phyloP scores from a whole-genome alignment of 768 basidiomycete species.

The Rhodotorula graminis region DNA sequence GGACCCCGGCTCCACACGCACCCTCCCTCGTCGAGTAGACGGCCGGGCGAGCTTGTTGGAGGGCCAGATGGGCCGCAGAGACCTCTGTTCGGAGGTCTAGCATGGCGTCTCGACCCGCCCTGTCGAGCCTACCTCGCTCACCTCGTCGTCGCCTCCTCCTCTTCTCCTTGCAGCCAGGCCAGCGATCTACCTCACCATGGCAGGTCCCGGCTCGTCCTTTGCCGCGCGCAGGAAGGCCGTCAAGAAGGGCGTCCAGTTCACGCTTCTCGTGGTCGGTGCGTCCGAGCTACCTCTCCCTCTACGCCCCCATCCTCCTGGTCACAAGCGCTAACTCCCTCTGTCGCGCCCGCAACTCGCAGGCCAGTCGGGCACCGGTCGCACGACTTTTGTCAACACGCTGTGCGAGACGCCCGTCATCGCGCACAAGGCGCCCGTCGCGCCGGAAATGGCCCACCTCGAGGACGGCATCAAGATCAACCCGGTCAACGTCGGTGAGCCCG shows the following conservation, averaged over 20 bases:
- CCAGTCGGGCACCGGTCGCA: conserved; percentile 77
- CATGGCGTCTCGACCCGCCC: too few species aligned
- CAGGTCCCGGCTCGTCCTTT: not conserved
- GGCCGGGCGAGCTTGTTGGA: too few species aligned
- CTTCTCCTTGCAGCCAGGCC: not conserved
- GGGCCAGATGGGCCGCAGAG: too few species aligned
- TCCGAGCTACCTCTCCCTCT: conserved; percentile 31
- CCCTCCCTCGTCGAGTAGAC: too few species aligned
- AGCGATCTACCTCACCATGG: not conserved
- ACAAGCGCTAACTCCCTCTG: too few species aligned
- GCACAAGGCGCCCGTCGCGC: conserved; percentile 79
- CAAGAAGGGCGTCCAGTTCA: conserved; percentile 98
- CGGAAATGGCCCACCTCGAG: conserved; percentile 86
- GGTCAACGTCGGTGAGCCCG: conserved; percentile 69
- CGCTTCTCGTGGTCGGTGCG: conserved; percentile 94
- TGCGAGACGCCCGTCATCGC: conserved; percentile 77
- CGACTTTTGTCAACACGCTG: conserved; percentile 98
- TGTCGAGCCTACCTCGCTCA: not conserved
- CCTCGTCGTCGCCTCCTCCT: not conserved
- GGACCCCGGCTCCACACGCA: too few species aligned
- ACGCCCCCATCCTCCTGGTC: too few species aligned
- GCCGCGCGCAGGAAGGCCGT: conserved; percentile 57
- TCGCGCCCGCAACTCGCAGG: conserved; percentile 52
- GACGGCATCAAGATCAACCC: conserved; percentile 93
- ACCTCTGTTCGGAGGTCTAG: too few species aligned